These are phyloP conservation scores for Mucor plumbeus DNA, from an alignment of 371 early-diverging fungal species.

Conservation along the genomic window DNA sequence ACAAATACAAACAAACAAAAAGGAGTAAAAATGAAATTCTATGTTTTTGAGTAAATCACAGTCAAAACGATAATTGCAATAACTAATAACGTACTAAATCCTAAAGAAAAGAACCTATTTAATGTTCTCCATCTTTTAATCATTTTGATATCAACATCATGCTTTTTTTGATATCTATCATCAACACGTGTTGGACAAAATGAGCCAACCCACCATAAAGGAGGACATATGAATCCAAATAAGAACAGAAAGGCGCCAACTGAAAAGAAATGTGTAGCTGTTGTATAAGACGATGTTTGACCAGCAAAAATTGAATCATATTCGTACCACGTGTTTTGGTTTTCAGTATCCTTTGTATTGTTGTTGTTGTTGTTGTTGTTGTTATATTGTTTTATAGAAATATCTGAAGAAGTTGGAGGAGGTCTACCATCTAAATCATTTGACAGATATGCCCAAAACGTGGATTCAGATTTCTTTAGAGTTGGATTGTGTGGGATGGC, in stretches of 20 bases:
- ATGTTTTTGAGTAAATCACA: conserved; percentile 23
- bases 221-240: conserved; percentile 48
- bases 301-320: conserved; percentile 7
- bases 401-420: background rate
- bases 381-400: background rate
- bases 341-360: background rate
- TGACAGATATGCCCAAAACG: conserved; percentile 18
- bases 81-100: conserved; percentile 41
- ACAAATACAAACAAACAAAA: background rate
- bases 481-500: background rate
- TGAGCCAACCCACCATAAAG: conserved; percentile 50
- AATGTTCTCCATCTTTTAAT: conserved; percentile 43
- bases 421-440: conserved; percentile 5
- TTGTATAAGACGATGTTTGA: conserved; percentile 2
- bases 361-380: background rate
- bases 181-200: conserved; percentile 30
- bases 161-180: conserved; percentile 6
- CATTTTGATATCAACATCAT: conserved; percentile 35
- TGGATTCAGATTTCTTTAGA: background rate
- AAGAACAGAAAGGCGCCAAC: conserved; percentile 41
- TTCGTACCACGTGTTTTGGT: conserved; percentile 6
- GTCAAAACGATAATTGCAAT: conserved; percentile 38
- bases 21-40: background rate
- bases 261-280: conserved; percentile 25
- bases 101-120: conserved; percentile 43